Evolutionary conservation across 768 basidiomycete species (phyloP).

Genomic region (Chalciporus piperatus): DNA sequence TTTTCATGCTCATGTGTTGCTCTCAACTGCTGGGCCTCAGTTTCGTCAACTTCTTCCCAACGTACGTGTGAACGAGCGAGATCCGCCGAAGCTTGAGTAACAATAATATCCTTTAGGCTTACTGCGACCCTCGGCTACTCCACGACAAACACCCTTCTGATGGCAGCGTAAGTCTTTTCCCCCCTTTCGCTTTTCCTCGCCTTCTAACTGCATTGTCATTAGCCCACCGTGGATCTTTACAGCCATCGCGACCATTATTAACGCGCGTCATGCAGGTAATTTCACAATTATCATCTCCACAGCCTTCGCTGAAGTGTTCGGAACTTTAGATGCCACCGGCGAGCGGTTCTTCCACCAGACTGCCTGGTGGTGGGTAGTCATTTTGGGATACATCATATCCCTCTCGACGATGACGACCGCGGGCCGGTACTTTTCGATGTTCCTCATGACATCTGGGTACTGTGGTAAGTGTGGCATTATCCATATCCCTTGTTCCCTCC

Average conservation of each 20-base stretch:
- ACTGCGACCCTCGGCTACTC: constrained; percentile 60
- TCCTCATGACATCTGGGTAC: constrained; percentile 61
- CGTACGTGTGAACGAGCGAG: constrained; percentile 28
- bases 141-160: constrained; percentile 55
- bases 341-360: constrained; percentile 64
- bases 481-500: neutral
- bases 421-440: constrained; percentile 59
- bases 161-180: constrained; percentile 49
- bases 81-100: neutral
- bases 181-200: neutral
- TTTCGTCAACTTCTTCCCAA: constrained; percentile 61
- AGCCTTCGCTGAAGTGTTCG: neutral
- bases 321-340: constrained; percentile 47
- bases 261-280: constrained; percentile 53
- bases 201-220: neutral
- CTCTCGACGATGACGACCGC: constrained; percentile 50
- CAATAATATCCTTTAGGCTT: constrained; percentile 34
- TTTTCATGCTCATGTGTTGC: constrained; percentile 54
- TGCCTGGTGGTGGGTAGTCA: constrained; percentile 57
- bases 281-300: neutral
- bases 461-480: constrained; percentile 28
- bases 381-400: constrained; percentile 60
- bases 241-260: constrained; percentile 47
- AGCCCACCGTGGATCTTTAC: constrained; percentile 65
- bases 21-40: constrained; percentile 56